phyloP scores from a whole-genome alignment of 371 early-diverging fungal species.

The Mucor plumbeus region DNA sequence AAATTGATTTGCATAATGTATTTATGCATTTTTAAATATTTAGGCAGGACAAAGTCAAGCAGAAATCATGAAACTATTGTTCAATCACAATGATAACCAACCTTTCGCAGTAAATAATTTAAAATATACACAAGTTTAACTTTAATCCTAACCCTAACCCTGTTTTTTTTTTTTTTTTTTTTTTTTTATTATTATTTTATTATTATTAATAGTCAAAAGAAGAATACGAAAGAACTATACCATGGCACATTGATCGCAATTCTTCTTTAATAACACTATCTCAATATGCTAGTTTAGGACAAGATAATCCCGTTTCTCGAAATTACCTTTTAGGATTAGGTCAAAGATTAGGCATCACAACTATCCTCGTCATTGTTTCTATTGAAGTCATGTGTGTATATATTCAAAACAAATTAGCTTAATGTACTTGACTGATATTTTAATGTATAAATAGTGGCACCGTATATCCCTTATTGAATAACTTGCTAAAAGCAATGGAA shows the following conservation, averaged over 20 bases:
- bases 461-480: slow-evolving; percentile 16
- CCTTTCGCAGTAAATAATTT: slow-evolving; percentile 18
- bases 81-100: slow-evolving; percentile 16
- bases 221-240: slow-evolving; percentile 27
- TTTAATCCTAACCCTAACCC: not conserved
- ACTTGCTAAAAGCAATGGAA: slow-evolving; percentile 16
- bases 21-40: not conserved
- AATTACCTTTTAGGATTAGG: slow-evolving; percentile 23
- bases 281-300: slow-evolving; percentile 19
- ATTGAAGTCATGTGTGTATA: slow-evolving; percentile 25
- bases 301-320: slow-evolving; percentile 7
- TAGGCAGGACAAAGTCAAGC: slow-evolving; percentile 29
- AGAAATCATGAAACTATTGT: slow-evolving; percentile 21
- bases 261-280: slow-evolving; percentile 21
- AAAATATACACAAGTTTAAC: not conserved
- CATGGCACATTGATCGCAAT: slow-evolving; percentile 20
- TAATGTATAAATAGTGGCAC: slow-evolving; percentile 6
- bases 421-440: not conserved
- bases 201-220: slow-evolving; percentile 21
- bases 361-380: slow-evolving; percentile 22
- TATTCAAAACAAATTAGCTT: not conserved
- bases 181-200: too few relatives aligned
- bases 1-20: not conserved
- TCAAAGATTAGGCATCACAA: slow-evolving; percentile 26
- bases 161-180: too few relatives aligned